Evolutionary conservation across 2,329 filamentous ascomycete species (phyloP), one percentile per base, ranked within the genome.

Genomic region (Ustilaginoidea virens): DNA sequence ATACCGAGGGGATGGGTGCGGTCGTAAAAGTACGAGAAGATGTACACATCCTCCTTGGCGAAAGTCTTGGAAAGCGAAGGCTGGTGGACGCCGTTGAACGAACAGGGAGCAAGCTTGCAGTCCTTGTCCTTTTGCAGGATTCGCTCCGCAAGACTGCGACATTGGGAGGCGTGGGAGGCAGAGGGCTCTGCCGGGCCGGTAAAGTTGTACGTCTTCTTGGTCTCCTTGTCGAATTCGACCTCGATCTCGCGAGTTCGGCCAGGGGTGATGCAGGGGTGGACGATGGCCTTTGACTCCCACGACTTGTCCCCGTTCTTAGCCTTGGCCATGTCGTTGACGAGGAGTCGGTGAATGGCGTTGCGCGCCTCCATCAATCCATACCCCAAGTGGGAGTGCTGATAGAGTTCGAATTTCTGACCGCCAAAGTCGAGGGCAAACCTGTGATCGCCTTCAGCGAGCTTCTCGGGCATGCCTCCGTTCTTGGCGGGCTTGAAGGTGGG

Each of bases 1-100:
- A 98, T 96, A 40, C 92, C 92, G 8, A 98, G 72, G 4, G 85
- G 82, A 52, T 81, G 71, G 15, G 81, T 92, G 45, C 92, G 86
- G 62, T 98, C 90, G 59, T 80, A 94, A 60, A 98, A 98, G 68
- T 92, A 98, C 17, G 82, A 92, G 58, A 98, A 87, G 42, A 96
- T 83, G 59, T 87, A 98, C 22, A 96, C 73, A 45, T 94, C 86
- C 55, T 96, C 87, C 37, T 68, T 69, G 16, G 81, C 63, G 46
- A 98, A 98, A 0, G 90, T 98, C 66, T 93, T 92, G 42, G 74
- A 75, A 27, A 98, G 67, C 14, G 80, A 77, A 7, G 90, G 90
- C 55, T 98, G 90, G 58, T 98, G 82, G 17, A 98, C 74, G 39
- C 90, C 90, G 52, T 93, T 92, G 73, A 98, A 98, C 2, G 90